A percentile compares a stretch with the other conserved stretches of the same genome.
These are phyloP conservation scores for Atkinsonella hypoxylon DNA, from an alignment of 2,329 filamentous ascomycete species.

Conservation along the genomic window DNA sequence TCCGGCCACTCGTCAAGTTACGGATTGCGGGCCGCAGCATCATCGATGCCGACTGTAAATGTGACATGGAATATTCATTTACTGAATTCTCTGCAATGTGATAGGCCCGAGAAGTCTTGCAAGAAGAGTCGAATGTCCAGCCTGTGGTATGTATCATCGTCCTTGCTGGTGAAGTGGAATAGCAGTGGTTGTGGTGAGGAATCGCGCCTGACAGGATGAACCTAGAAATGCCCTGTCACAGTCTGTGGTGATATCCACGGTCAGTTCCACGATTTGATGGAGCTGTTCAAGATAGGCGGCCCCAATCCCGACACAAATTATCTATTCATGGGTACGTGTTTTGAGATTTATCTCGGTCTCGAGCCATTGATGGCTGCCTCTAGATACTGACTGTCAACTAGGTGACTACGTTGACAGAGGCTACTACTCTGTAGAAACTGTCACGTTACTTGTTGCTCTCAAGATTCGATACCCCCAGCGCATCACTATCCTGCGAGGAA, in stretches of 20 bases:
- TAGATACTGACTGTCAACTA: slow-evolving; percentile 22
- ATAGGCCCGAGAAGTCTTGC: slow-evolving; percentile 87
- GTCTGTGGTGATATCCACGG: slow-evolving; percentile 99
- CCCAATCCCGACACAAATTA: slow-evolving; percentile 98
- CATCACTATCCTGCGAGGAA: slow-evolving; percentile 96
- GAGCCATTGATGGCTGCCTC: not conserved
- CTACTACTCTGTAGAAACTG: slow-evolving; percentile 97
- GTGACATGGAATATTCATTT: slow-evolving; percentile 17
- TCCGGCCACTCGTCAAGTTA: not conserved
- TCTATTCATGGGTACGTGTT: slow-evolving; percentile 81
- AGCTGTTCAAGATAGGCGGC: slow-evolving; percentile 97
- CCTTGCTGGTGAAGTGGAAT: not conserved
- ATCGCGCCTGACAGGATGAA: slow-evolving; percentile 1
- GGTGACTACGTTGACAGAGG: slow-evolving; percentile 98
- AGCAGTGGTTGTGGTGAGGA: not conserved
- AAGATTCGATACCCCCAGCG: slow-evolving; percentile 97
- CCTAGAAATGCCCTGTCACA: slow-evolving; percentile 91
- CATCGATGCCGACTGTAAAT: not conserved
- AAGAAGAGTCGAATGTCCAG: slow-evolving; percentile 97
- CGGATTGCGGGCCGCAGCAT: not conserved
- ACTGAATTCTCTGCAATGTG: slow-evolving; percentile 1
- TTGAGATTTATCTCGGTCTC: not conserved
- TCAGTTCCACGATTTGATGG: slow-evolving; percentile 98
- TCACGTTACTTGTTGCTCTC: slow-evolving; percentile 87
- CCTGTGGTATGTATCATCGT: slow-evolving; percentile 62